A percentile compares a stretch with the other conserved stretches of the same genome.
These are phyloP conservation scores for Taiwanofungus camphoratus DNA, from an alignment of 1,284 basidiomycete genomes.

Conservation along the genomic window DNA sequence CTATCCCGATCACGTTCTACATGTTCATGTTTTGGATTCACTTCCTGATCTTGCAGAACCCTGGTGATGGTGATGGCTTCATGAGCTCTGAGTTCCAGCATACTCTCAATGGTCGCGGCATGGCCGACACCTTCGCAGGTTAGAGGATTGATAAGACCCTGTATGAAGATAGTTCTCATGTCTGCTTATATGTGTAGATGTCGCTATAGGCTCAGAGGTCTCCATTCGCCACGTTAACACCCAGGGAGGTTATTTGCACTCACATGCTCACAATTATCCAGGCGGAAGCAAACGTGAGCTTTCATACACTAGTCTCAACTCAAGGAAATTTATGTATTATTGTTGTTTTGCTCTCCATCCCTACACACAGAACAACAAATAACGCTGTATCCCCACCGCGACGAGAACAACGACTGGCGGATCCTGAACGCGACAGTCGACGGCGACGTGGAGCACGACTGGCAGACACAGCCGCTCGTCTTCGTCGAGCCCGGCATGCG, in stretches of 20 bases:
- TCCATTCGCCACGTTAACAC: conserved; percentile 91
- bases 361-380: conserved; percentile 97
- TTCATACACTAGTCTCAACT: not conserved
- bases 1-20: conserved; percentile 84
- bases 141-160: no score
- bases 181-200: conserved; percentile 46
- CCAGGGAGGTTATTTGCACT: conserved; percentile 97
- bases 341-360: conserved; percentile 1
- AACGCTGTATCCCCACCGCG: conserved; percentile 94
- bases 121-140: conserved; percentile 91
- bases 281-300: conserved; percentile 75
- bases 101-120: conserved; percentile 85
- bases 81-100: conserved; percentile 99
- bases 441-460: conserved; percentile 49
- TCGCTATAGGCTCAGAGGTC: conserved; percentile 82
- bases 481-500: conserved; percentile 66
- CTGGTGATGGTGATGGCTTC: conserved; percentile 96
- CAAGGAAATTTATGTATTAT: conserved; percentile 1
- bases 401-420: conserved; percentile 23
- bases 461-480: conserved; percentile 50
- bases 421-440: conserved; percentile 22
- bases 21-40: conserved; percentile 96
- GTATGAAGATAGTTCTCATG: no score
- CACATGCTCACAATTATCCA: conserved; percentile 88
- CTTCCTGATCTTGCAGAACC: conserved; percentile 82